Evolutionary conservation across 768 basidiomycete genomes (phyloP), one percentile per base, ranked within the genome.

Genomic region (Rhodotorula graminis): DNA sequence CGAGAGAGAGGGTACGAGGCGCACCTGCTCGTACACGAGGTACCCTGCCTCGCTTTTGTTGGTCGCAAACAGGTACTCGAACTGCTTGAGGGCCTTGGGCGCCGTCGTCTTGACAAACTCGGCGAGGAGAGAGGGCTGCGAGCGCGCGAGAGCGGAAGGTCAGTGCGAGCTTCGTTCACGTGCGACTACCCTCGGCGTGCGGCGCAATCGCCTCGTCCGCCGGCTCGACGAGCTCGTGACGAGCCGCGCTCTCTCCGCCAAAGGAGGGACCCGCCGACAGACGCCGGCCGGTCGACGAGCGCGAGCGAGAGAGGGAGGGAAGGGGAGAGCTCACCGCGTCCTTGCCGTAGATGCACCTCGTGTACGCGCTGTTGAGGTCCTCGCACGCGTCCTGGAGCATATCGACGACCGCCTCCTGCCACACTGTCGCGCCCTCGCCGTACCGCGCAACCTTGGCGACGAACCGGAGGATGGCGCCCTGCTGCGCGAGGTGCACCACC

Each of bases 381-480:
- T 69, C 52, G 61, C 55, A 62, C 23, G 53, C 61, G 33, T 55
- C 61, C 31, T 62, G 64, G 21, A 68, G 14, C 52, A 27, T 23
- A 44, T 61, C 67, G 11, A 46, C 60, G 5, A 46, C 14, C 29
- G 52, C 61, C 16, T 56, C 60, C 53, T 61, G n/a, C 42, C 37
- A 37, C 47, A 25, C 1, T 27, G 47, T 42, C 14, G n/a, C 53
- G 31, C 67, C 53, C 21, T 52, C 29, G 53, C 52, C 60, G 52
- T 61, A 67, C 19, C 49, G 59, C 53, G 59, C 33, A 1, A 31
- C 46, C 15, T 29, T 19, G 9, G 69, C 69, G 12, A 70, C 25
- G 42, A 64, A 70, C 31, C 63, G 49, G 0, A 64, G 31, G 29
- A 70, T 70, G 2, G 69, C 69, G 16, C 47, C 69, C 50, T 70